Percentiles rank a stretch among this genome's conserved stretches.
Conservation (phyloP, 169 alveolate species). For the Eimeria praecox region DNA sequence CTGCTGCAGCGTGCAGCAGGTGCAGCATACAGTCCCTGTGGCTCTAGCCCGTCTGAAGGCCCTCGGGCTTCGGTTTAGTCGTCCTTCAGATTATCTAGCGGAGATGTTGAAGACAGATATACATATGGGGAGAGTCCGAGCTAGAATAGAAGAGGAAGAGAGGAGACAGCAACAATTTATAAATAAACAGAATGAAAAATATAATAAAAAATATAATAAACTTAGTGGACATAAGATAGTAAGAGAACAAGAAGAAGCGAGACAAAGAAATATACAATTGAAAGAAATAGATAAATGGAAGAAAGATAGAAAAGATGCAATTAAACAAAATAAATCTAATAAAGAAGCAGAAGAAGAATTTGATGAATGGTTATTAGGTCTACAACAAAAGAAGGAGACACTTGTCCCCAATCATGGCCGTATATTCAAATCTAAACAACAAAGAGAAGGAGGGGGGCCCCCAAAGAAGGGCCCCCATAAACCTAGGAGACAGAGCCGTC, state of each 20-base stretch:
- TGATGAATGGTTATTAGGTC: conserved; percentile 5
- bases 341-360: conserved; percentile 36
- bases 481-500: background rate
- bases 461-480: background rate
- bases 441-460: background rate
- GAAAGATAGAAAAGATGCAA: background rate
- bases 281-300: conserved; percentile 60
- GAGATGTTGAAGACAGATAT: conserved; percentile 79
- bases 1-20: conserved; percentile 61
- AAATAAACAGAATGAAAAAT: background rate
- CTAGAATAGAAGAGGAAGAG: conserved; percentile 63
- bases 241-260: conserved; percentile 63
- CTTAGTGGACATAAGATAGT: conserved; percentile 47
- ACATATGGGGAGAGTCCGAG: conserved; percentile 79
- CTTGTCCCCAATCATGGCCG: background rate
- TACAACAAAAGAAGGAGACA: background rate
- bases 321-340: background rate
- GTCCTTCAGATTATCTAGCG: conserved; percentile 78
- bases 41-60: conserved; percentile 71
- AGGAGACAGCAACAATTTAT: conserved; percentile 46
- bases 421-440: background rate
- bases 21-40: background rate
- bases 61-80: conserved; percentile 60
- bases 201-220: conserved; percentile 53
- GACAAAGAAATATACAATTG: conserved; percentile 22